Conservation (phyloP, 805 yeast genomes). For the Suhomyces prunicola region DNA sequence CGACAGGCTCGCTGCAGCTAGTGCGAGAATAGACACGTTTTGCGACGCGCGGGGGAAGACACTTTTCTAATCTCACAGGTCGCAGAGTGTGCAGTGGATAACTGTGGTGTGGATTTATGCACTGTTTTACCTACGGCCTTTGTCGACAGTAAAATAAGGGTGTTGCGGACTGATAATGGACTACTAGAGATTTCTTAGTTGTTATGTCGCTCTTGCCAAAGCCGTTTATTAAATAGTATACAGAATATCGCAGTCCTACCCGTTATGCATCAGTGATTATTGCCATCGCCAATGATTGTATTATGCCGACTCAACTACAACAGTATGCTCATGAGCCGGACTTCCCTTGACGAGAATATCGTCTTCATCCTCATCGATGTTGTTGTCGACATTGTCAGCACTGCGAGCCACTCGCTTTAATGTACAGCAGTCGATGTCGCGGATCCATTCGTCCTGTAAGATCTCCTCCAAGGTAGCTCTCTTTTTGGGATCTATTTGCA, state of each 20-base stretch:
- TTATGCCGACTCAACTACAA: conserved; percentile 16
- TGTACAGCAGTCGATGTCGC: conserved; percentile 61
- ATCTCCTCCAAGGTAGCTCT: conserved; percentile 70
- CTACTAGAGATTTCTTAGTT: too few relatives aligned
- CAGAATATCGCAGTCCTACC: neutral
- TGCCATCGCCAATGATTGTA: neutral
- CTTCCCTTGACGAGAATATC: conserved; percentile 31
- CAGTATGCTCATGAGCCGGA: conserved; percentile 42
- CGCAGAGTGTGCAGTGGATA: too few relatives aligned
- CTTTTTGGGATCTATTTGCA: conserved; percentile 54
- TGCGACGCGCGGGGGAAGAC: neutral
- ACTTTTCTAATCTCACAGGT: neutral
- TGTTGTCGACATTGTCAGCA: conserved; percentile 18
- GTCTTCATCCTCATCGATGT: conserved; percentile 37
- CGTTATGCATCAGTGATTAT: neutral
- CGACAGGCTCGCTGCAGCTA: neutral
- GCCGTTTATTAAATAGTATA: neutral
- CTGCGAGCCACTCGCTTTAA: conserved; percentile 21
- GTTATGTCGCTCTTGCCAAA: neutral
- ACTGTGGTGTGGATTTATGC: too few relatives aligned
- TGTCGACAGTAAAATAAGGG: too few relatives aligned
- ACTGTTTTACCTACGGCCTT: too few relatives aligned
- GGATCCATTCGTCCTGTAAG: conserved; percentile 68
- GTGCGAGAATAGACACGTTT: neutral
- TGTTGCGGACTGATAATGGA: too few relatives aligned